Evolutionary conservation across 2,329 filamentous ascomycete genomes (phyloP).

Genomic region (Harringtonia lauricola): DNA sequence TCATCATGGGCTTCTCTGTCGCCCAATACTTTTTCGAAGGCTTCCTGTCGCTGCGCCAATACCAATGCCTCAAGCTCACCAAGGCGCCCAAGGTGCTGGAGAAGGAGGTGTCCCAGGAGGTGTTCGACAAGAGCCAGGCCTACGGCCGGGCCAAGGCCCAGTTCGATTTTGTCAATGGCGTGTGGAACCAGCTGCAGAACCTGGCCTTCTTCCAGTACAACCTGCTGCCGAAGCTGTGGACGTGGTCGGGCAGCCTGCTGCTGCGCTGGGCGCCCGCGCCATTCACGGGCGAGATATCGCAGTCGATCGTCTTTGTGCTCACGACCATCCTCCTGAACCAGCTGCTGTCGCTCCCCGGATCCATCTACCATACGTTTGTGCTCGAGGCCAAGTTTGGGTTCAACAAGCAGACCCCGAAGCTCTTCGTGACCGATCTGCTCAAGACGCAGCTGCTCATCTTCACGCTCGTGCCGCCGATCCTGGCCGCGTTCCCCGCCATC

Average conservation of each 20-base stretch:
- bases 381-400: constrained; percentile 96
- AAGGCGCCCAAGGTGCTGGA: constrained; percentile 77
- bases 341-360: constrained; percentile 65
- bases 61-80: constrained; percentile 69
- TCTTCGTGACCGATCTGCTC: constrained; percentile 84
- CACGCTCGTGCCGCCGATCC: constrained; percentile 73
- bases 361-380: constrained; percentile 89
- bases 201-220: constrained; percentile 83
- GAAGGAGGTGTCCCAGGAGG: constrained; percentile 78
- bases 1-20: constrained; percentile 89
- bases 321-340: constrained; percentile 76
- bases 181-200: constrained; percentile 83
- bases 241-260: constrained; percentile 64
- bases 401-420: constrained; percentile 89
- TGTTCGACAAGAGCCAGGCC: constrained; percentile 90
- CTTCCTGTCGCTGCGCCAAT: constrained; percentile 82
- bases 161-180: constrained; percentile 68
- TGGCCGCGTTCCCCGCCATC: constrained; percentile 86
- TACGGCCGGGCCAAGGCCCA: constrained; percentile 94
- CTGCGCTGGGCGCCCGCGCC: constrained; percentile 62
- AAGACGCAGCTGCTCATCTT: constrained; percentile 80
- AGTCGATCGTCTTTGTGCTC: constrained; percentile 88
- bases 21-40: constrained; percentile 86
- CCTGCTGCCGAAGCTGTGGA: constrained; percentile 84
- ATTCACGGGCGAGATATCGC: constrained; percentile 85